Evolutionary conservation across 2,329 filamentous ascomycete genomes (phyloP), one percentile per base, ranked within the genome.

Genomic region (Penicillium hordei): DNA sequence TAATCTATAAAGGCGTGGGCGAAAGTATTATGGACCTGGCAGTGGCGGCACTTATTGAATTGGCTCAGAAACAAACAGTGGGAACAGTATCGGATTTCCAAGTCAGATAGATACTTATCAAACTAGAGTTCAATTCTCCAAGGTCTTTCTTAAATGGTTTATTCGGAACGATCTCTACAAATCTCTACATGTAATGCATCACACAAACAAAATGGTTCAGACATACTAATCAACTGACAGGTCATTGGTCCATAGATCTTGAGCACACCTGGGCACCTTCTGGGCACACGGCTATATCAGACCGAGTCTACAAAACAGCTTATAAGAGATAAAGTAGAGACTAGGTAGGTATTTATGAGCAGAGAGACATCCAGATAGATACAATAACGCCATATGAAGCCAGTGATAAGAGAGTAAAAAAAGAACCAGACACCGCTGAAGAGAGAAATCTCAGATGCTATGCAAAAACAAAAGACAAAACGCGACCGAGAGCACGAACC

Each of bases 401-500:
- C 55, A 53, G 21, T 50, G 40, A 55, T 46, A 52, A 42, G 12
- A 50, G 46, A 52, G 44, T 36, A 25, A 15, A 34, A 43, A 42
- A 57, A 12, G 1, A n/a, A 48, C 33, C 33, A 38, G 59, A 53
- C 44, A 65, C 45, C 62, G 62, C 65, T 65, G 62, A 64, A 60
- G 61, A 66, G 55, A 64, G 64, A 62, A 19, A 52, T 45, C 50
- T 59, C 59, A 61, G 62, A 63, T 68, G 67, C 66, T 67, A 67
- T 67, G 60, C 66, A 65, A 65, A 63, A 61, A 17, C 55, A 62
- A 50, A 63, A 55, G 53, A 56, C 53, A 56, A 60, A 60, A 65
- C 62, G 61, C 60, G 59, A 66, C 60, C 54, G 55, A 66, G 60
- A 66, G 59, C 60, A 66, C 61, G 57, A 68, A 67, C 64, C 64